Evolutionary conservation across 2,329 filamentous ascomycete species (phyloP).

Genomic region (Ophiocordyceps polyrhachis-furcata): DNA sequence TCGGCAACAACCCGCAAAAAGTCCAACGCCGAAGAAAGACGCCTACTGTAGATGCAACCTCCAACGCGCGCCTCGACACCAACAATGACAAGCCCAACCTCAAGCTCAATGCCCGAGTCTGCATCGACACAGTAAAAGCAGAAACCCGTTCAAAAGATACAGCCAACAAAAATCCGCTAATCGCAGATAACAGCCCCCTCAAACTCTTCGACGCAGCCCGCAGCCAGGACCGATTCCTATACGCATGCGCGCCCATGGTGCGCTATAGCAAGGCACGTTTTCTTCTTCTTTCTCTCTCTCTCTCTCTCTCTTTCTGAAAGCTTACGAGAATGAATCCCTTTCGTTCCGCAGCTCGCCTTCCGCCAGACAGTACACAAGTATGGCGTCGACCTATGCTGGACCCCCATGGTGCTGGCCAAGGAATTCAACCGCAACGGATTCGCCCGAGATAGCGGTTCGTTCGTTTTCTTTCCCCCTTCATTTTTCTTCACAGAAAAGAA

Average conservation of each 20-base stretch:
- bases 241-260: slow-evolving; percentile 49
- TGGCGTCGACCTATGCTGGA: slow-evolving; percentile 49
- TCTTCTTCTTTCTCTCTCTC: not conserved
- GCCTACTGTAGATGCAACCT: not conserved
- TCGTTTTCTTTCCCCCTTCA: no score
- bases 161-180: not conserved
- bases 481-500: not conserved
- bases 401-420: slow-evolving; percentile 53
- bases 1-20: not conserved
- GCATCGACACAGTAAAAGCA: slow-evolving; percentile 3
- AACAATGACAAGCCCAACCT: not conserved
- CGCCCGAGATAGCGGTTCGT: slow-evolving; percentile 40
- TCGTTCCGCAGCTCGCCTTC: slow-evolving; percentile 41
- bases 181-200: slow-evolving; percentile 24
- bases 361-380: slow-evolving; percentile 47
- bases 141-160: not conserved
- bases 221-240: slow-evolving; percentile 31
- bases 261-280: slow-evolving; percentile 37
- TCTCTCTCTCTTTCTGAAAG: not conserved
- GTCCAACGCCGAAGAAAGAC: not conserved
- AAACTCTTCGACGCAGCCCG: slow-evolving; percentile 38
- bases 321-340: not conserved
- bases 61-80: no score
- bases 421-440: slow-evolving; percentile 44
- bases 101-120: not conserved